These are phyloP conservation scores for Ceratocystis colombiana DNA, from an alignment of 2,329 filamentous ascomycete species.

Conservation along the genomic window DNA sequence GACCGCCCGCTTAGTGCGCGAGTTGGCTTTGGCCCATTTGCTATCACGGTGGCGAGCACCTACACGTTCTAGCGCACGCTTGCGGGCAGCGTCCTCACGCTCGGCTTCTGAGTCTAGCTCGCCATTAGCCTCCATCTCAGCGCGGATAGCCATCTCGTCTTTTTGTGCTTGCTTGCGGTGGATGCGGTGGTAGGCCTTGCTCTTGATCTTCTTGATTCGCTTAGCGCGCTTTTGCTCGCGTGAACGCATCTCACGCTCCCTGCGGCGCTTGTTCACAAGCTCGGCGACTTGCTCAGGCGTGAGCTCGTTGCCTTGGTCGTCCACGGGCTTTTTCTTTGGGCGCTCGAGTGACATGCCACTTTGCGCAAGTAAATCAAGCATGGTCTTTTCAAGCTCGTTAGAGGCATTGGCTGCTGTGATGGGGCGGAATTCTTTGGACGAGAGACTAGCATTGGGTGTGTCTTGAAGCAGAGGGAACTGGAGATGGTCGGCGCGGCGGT, in stretches of 20 bases:
- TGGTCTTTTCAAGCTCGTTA: constrained; percentile 75
- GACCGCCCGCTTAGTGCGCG: constrained; percentile 64
- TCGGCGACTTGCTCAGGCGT: constrained; percentile 63
- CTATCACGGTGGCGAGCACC: constrained; percentile 76
- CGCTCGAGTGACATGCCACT: constrained; percentile 59
- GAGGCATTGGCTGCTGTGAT: constrained; percentile 53
- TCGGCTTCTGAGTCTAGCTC: constrained; percentile 56
- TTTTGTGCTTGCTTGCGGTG: constrained; percentile 64
- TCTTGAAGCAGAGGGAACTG: constrained; percentile 75
- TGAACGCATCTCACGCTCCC: constrained; percentile 74
- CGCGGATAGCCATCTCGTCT: constrained; percentile 43
- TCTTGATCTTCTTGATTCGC: constrained; percentile 98
- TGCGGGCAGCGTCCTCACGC: constrained; percentile 56
- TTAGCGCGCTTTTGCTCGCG: constrained; percentile 80
- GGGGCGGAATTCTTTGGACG: constrained; percentile 55
- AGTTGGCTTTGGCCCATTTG: constrained; percentile 82
- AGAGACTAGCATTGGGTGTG: constrained; percentile 49
- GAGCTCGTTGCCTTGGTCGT: constrained; percentile 45
- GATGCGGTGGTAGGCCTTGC: constrained; percentile 84
- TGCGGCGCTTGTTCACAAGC: constrained; percentile 62
- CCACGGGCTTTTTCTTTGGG: constrained; percentile 36
- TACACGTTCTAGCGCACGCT: constrained; percentile 74
- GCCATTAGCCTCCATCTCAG: constrained; percentile 47
- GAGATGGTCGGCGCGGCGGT: constrained; percentile 81
- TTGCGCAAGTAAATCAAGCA: constrained; percentile 80